Conservation (phyloP, 1,139 yeast genomes). For the Casaregolazyma lundiana region DNA sequence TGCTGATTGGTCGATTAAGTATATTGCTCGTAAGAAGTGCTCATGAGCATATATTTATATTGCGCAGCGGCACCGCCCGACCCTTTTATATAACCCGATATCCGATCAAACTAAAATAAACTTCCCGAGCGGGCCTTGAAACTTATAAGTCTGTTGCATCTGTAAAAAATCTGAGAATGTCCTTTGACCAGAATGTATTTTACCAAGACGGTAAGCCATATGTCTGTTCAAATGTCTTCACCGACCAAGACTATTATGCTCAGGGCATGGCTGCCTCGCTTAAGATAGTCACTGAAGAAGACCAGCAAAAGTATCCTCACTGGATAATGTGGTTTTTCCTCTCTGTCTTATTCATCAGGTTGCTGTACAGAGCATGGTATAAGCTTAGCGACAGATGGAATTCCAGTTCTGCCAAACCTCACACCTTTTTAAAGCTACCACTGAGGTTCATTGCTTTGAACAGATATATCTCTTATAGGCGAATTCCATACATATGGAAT, state of each 20-base stretch:
- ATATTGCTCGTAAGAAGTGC: background rate
- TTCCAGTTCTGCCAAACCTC: background rate
- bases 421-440: background rate
- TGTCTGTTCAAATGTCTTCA: constrained; percentile 7
- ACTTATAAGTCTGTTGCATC: background rate
- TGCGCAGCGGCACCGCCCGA: background rate
- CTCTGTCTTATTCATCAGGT: constrained; percentile 1
- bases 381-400: constrained; percentile 3
- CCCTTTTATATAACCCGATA: background rate
- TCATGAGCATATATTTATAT: background rate
- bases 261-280: constrained; percentile 3
- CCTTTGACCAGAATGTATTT: constrained; percentile 1
- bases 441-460: constrained; percentile 3
- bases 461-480: constrained; percentile 4
- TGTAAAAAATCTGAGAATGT: background rate
- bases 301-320: constrained; percentile 5
- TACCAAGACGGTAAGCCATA: constrained; percentile 9
- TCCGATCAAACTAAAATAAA: background rate
- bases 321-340: constrained; percentile 9
- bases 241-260: constrained; percentile 2
- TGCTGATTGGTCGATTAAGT: background rate
- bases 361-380: constrained; percentile 5
- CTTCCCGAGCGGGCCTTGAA: background rate
- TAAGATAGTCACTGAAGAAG: constrained; percentile 1
- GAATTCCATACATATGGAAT: constrained; percentile 4